Conservation (phyloP, 345 rosid genomes). For the Eucalyptus erythrocorys region DNA sequence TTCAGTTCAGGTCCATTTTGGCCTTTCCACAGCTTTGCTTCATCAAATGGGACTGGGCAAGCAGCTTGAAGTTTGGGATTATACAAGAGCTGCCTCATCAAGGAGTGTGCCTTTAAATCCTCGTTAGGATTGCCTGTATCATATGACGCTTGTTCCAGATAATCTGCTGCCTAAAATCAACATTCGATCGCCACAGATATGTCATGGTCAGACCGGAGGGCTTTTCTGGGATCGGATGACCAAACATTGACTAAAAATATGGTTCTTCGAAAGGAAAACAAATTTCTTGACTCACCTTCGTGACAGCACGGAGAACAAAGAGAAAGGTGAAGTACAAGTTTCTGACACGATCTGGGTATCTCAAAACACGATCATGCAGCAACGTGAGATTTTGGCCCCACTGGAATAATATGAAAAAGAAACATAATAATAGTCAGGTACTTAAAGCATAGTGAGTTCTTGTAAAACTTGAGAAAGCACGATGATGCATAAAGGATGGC, state of each 20-base stretch:
- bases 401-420: constrained; percentile 28
- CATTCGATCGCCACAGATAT: background rate
- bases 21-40: constrained; percentile 95
- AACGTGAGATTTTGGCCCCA: constrained; percentile 88
- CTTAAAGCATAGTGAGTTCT: background rate
- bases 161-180: constrained; percentile 50
- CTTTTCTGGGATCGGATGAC: background rate
- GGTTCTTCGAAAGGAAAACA: background rate
- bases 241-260: background rate
- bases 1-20: constrained; percentile 92
- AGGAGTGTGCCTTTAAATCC: constrained; percentile 74
- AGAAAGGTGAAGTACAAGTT: constrained; percentile 88
- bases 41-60: constrained; percentile 92
- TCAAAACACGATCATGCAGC: constrained; percentile 76
- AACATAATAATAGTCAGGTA: background rate
- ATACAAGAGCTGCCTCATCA: constrained; percentile 65
- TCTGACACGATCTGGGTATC: constrained; percentile 77
- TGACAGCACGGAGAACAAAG: constrained; percentile 87
- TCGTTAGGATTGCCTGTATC: constrained; percentile 70
- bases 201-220: background rate
- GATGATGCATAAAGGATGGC: background rate
- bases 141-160: constrained; percentile 85
- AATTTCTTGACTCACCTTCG: constrained; percentile 40
- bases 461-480: background rate
- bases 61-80: constrained; percentile 77